Evolutionary conservation across 208 protist species (phyloP).

Genomic region (Crithidia bombi): DNA sequence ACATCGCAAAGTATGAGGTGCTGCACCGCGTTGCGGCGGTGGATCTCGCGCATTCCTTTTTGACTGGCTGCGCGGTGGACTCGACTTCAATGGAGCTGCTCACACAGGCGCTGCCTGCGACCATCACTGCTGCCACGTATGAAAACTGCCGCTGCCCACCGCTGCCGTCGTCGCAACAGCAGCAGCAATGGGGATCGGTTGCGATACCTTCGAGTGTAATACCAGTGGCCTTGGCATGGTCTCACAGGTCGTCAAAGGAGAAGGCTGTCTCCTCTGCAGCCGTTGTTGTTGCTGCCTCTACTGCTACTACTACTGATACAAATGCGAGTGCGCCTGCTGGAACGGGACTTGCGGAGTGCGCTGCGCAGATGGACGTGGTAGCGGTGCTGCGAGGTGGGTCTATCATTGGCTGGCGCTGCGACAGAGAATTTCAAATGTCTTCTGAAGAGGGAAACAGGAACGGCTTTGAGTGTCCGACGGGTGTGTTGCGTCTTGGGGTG

Average conservation of each 20-base stretch:
- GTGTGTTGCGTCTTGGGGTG: background rate
- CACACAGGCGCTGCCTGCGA: too few relatives aligned
- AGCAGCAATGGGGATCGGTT: too few relatives aligned
- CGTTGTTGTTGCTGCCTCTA: background rate
- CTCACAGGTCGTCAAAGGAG: background rate
- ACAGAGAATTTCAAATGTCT: background rate
- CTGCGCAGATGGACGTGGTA: conserved; percentile 19
- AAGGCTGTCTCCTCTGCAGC: too few relatives aligned
- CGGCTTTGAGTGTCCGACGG: background rate
- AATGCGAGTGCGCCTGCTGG: too few relatives aligned
- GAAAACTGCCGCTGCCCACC: too few relatives aligned
- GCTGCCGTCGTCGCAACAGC: too few relatives aligned
- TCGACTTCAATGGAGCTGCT: too few relatives aligned
- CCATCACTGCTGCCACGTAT: too few relatives aligned
- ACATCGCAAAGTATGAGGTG: too few relatives aligned
- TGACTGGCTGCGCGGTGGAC: too few relatives aligned
- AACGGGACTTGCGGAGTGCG: background rate
- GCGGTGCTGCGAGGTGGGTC: conserved; percentile 28
- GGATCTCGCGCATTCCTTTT: too few relatives aligned
- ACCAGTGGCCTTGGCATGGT: conserved; percentile 23
- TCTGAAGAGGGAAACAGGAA: background rate
- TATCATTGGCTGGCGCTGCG: conserved; percentile 27
- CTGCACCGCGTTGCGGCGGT: too few relatives aligned
- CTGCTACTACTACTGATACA: background rate
- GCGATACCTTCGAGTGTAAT: conserved; percentile 3